Base-by-base conservation (phyloP, 1,284 basidiomycete species). In the Golubevia pallescens region DNA sequence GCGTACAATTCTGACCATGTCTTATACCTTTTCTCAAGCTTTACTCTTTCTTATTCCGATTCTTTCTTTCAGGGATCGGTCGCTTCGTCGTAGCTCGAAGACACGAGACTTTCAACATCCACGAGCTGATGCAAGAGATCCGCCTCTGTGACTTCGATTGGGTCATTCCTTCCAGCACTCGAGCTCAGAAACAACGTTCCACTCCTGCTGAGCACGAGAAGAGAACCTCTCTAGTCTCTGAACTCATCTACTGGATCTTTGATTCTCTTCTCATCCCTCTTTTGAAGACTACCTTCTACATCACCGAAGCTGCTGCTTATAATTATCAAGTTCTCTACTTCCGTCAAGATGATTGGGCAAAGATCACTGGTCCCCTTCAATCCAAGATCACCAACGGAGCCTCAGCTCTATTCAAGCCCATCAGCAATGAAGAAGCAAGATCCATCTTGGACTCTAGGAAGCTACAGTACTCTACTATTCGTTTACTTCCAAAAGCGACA, bases 201-300 rank as follows among this genome's bases (percentile, higher is more conserved):
- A 87, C 90, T 1, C 89, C 90, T 0, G 89, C 90, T 0, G 95
- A 97, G 74, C 86, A 90, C 0, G 74, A 90, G 24, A 94, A 93
- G 81, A 89, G 93, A 7, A 88, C 89, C n/a, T 89, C 93, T 77
- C 86, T 98, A 10, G 82, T 94, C 0, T 90, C 93, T 77, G 93
- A 96, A 64, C 93, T 96, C 75, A 68, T 98, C 5, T 93, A 91
- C 81, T 99, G 95, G 95, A 91, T 95, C 68, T 94, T 97, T 70
- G 93, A 95, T 75, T 91, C 90, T 0, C 93, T 95, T 78, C 81
- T 99, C 4, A 87, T 93, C 1, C 90, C 92, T 0, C 87, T 99
- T 2, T 86, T 99, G 13, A 91, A 90, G 93, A 94, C 93, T 0
- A 92, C 92, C 0, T 99, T 98, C 86, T 98, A 97, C 84, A 89